Base-by-base conservation (phyloP, 345 rosid species). In the Lepidium africanum region DNA sequence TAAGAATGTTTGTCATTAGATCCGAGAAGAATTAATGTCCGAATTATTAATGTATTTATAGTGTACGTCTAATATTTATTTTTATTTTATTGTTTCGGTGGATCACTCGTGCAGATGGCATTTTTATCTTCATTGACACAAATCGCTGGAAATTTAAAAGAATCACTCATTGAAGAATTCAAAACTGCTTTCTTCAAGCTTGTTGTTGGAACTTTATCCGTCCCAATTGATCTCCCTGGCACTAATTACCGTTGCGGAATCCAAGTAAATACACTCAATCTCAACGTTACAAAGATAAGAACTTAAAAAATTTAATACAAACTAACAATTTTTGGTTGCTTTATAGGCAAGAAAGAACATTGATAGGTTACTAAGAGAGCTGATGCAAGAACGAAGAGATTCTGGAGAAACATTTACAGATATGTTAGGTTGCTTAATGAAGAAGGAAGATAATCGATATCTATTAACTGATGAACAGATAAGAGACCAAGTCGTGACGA, bases 191-290 rank as follows among this genome's bases (percentile, higher is more conserved):
- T 88, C 63, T 84, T 82, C 75, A 85, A 86, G 79, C 81, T 92
- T 38, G 82, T 83, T 13, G 36, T 82, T n/a, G 98, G 98, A 45
- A 84, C 98, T 10, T 30, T 92, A 30, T 90, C 98, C 3, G 72
- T 92, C 67, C 97, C 97, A 2, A 82, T 88, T 10, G 77, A 86
- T 73, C 76, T 90, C 21, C 97, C 97, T 0, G 93, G 96, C 55
- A 86, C 97, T 13, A 83, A 82, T 61, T 92, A 92, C 60, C 79
- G 76, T 7, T 80, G 78, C 1, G 97, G 97, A 12, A 59, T 85
- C 59, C 89, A 84, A 90, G 97, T 85, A 78, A 21, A 25, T 59
- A 51, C 3, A 27, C 14, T 67, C 19, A 7, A 23, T 21, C 25
- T 41, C 19, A 3, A 50, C 10, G 23, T 21, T 42, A 3, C 5